These are phyloP conservation scores for Melocanna baccifera DNA, from an alignment of 176 grass and related monocot species.

Conservation along the genomic window DNA sequence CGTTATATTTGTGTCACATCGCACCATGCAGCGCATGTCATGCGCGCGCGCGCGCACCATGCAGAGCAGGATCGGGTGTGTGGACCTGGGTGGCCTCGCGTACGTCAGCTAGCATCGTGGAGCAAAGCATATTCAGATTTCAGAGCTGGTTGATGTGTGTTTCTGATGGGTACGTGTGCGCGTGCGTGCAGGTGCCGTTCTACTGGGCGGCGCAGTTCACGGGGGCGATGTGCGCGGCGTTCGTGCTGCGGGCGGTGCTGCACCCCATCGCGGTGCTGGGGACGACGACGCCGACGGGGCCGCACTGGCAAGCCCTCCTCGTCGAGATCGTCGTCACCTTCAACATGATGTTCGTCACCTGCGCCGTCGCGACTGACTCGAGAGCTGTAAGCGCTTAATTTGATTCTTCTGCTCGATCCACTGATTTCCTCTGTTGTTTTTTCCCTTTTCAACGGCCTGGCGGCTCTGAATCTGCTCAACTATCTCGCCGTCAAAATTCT, in stretches of 20 bases:
- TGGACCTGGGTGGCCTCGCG: neutral
- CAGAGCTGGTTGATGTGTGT: neutral
- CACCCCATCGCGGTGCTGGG: constrained; percentile 67
- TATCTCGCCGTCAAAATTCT: neutral
- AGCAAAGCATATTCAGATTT: neutral
- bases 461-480: neutral
- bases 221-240: constrained; percentile 73
- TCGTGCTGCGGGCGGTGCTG: constrained; percentile 66
- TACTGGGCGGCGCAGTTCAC: constrained; percentile 93
- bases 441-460: no score
- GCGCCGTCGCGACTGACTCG: constrained; percentile 88
- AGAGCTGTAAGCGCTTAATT: constrained; percentile 58
- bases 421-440: neutral
- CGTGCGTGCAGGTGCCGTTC: constrained; percentile 67
- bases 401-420: neutral
- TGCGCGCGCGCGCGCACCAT: neutral
- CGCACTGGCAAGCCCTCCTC: constrained; percentile 70
- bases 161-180: neutral
- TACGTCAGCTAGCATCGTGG: neutral
- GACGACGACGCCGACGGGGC: constrained; percentile 68
- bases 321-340: constrained; percentile 92
- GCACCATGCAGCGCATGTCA: neutral
- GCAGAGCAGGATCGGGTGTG: neutral
- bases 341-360: constrained; percentile 97
- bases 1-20: neutral